Evolutionary conservation across 2,329 filamentous ascomycete species (phyloP).

Genomic region (Exophiala mesophila): DNA sequence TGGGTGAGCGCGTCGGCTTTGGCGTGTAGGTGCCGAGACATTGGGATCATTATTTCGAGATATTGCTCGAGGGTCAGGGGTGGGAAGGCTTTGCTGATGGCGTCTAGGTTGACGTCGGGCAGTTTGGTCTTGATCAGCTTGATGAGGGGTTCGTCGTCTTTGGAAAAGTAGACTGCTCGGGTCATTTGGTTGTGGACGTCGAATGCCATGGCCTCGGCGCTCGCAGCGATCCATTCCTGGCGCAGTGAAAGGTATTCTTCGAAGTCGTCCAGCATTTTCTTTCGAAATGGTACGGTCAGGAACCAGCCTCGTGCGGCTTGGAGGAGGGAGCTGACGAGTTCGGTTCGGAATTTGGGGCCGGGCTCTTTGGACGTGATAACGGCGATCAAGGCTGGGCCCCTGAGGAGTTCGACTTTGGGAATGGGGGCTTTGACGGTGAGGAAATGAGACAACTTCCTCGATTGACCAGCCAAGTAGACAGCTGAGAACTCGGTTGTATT

Average conservation of each 20-base stretch:
- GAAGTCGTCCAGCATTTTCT: slow-evolving; percentile 15
- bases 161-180: slow-evolving; percentile 11
- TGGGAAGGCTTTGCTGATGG: background rate
- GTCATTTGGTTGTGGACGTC: slow-evolving; percentile 16
- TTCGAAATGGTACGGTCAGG: slow-evolving; percentile 7
- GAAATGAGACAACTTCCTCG: slow-evolving; percentile 14
- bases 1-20: slow-evolving; percentile 1
- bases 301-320: slow-evolving; percentile 14
- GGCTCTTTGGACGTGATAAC: slow-evolving; percentile 13
- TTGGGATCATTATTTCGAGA: slow-evolving; percentile 1
- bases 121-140: slow-evolving; percentile 9
- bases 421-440: slow-evolving; percentile 12
- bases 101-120: slow-evolving; percentile 1
- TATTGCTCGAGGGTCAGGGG: background rate
- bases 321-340: slow-evolving; percentile 13
- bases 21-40: slow-evolving; percentile 4
- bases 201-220: slow-evolving; percentile 9
- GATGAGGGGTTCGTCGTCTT: slow-evolving; percentile 10
- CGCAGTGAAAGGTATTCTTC: slow-evolving; percentile 14
- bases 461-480: too few relatives aligned
- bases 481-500: too few relatives aligned
- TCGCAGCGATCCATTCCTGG: slow-evolving; percentile 11
- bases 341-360: slow-evolving; percentile 16
- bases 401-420: slow-evolving; percentile 4
- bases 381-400: slow-evolving; percentile 4